Conservation (phyloP, 306 rosid genomes). For the Malus fusca region DNA sequence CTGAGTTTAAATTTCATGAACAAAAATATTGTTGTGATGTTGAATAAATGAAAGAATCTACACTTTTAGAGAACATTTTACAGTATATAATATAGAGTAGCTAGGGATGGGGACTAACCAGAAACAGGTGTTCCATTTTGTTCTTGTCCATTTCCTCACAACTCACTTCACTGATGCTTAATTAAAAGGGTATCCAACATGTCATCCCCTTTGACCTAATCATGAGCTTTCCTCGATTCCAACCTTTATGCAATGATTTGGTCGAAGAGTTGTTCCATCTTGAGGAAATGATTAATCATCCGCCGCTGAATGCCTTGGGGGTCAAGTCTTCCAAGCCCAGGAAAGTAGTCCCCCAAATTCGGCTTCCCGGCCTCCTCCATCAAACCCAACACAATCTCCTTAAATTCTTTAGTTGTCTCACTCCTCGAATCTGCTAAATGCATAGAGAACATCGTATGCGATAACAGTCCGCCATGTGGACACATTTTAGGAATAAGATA, state of each 20-base stretch:
- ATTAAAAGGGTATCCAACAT: not conserved
- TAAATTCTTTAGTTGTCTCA: conserved; percentile 9
- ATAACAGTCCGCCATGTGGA: not conserved
- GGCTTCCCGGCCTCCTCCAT: not conserved
- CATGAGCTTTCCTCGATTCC: not conserved
- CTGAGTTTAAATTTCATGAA: too few species aligned
- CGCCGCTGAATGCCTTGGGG: not conserved
- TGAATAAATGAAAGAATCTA: too few species aligned
- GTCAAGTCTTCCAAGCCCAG: not conserved
- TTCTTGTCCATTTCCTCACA: not conserved
- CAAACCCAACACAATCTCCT: not conserved
- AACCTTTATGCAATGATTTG: not conserved
- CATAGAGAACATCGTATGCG: conserved; percentile 7
- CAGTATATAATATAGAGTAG: too few species aligned
- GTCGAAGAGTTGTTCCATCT: not conserved
- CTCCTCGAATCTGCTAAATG: conserved; percentile 12
- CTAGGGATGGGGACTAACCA: not conserved
- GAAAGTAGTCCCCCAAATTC: not conserved
- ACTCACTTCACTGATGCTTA: not conserved
- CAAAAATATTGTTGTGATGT: too few species aligned
- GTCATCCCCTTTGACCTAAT: not conserved
- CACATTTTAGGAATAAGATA: too few species aligned
- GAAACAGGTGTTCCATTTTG: not conserved
- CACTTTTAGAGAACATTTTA: too few species aligned
- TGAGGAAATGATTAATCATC: not conserved